Percentiles rank a stretch among this genome's conserved stretches.
Conservation (phyloP, 1,284 basidiomycete species). For the Trichosporon sp. region DNA sequence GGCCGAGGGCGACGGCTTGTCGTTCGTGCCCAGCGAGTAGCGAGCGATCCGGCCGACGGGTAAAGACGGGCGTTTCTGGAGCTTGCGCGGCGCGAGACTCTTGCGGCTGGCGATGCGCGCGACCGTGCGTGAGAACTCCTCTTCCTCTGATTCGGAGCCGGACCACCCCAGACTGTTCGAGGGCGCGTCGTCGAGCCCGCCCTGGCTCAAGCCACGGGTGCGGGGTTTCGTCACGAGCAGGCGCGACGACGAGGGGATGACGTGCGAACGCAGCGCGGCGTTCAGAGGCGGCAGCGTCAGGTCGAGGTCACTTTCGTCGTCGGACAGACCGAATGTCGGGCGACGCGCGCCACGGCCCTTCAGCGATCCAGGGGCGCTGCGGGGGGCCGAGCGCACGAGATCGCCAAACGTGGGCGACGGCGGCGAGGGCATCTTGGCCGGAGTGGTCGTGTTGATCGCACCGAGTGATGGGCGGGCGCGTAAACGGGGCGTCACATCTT, state of each 20-base stretch:
- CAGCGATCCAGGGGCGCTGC: slow-evolving; percentile 17
- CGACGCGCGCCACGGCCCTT: slow-evolving; percentile 1
- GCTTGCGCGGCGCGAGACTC: slow-evolving; percentile 19
- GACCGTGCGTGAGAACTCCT: slow-evolving; percentile 42
- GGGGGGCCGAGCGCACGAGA: slow-evolving; percentile 23
- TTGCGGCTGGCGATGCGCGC: slow-evolving; percentile 34
- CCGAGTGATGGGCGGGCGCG: slow-evolving; percentile 8
- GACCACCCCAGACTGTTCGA: slow-evolving; percentile 37
- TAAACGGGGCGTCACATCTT: background rate
- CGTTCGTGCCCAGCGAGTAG: background rate
- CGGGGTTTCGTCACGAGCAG: slow-evolving; percentile 26
- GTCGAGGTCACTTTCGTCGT: slow-evolving; percentile 48
- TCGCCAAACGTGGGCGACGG: slow-evolving; percentile 31
- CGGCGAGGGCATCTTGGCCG: slow-evolving; percentile 2
- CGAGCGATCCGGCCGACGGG: slow-evolving; percentile 17
- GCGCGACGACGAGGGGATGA: slow-evolving; percentile 37
- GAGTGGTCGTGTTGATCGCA: background rate
- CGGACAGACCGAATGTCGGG: slow-evolving; percentile 22
- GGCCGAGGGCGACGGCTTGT: slow-evolving; percentile 5
- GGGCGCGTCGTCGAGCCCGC: background rate
- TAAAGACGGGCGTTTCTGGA: slow-evolving; percentile 29
- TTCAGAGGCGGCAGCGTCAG: slow-evolving; percentile 37
- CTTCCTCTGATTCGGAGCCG: slow-evolving; percentile 49
- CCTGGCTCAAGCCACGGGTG: background rate
- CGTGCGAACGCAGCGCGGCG: slow-evolving; percentile 40